Evolutionary conservation across 768 basidiomycete genomes (phyloP), one percentile per base, ranked within the genome.

Genomic region (Amanita brunnescens): DNA sequence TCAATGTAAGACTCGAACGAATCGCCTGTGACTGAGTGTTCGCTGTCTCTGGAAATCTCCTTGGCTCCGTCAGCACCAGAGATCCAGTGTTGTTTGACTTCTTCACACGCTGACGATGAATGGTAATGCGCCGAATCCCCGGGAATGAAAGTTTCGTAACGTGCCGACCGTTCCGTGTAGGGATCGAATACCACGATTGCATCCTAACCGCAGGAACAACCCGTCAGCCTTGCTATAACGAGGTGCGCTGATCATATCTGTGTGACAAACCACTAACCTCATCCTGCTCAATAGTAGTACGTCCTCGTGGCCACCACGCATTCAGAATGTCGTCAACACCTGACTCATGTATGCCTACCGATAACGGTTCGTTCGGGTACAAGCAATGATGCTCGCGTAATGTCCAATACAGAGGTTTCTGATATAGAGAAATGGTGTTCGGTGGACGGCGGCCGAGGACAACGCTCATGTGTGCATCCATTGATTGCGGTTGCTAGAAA

Each of bases 381-480:
- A 77, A 55, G 49, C 76, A 77, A 39, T 78, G 75, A 47, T 77
- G 73, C 57, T 79, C 77, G 34, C 66, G 60, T 29, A 78, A 62
- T 33, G 59, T 59, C 54, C 70, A 73, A 39, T 71, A 70, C 1
- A 78, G 55, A 16, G 72, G 68, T 43, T 66, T 63, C 21, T 69
- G 68, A 14, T 55, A 46, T 30, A 76, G 32, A 10, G 59, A 57
- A 18, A 64, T 55, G 20, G 57, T 44, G 10, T 54, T 47, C 3
- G 67, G 62, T 13, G 58, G 59, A 34, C 62, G 61, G 47, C 59
- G 56, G 51, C 49, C 59, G 33, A 16, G 59, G 8, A 57, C 59
- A 55, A 50, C 61, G 48, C 60, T 62, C 14, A 54, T 29, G 42
- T 59, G 55, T 16, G 53, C 47, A 20, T 54, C 53, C n/a, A 57